Percentiles rank a stretch among this genome's conserved stretches.
Evolutionary conservation across 768 basidiomycete genomes (phyloP).

Genomic region (Mycena filopes): DNA sequence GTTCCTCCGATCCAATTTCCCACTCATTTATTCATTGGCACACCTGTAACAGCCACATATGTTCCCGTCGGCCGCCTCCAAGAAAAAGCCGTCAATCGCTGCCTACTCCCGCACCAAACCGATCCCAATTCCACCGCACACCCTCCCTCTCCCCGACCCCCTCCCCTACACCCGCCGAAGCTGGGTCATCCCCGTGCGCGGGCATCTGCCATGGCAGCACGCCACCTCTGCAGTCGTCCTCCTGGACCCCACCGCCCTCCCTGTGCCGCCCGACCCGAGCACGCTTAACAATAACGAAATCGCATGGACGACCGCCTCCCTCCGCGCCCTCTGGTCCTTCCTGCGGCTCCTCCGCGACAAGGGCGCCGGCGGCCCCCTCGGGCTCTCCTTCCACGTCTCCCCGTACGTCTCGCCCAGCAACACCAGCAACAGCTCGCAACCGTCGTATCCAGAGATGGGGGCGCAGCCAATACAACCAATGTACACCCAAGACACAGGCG

Average conservation of each 20-base stretch:
- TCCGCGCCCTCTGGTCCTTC: slow-evolving; percentile 62
- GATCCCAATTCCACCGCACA: slow-evolving; percentile 49
- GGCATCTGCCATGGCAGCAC: slow-evolving; percentile 58
- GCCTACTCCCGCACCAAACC: slow-evolving; percentile 50
- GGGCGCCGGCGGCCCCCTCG: slow-evolving; percentile 55
- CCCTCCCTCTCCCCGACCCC: slow-evolving; percentile 39
- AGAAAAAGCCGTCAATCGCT: slow-evolving; percentile 37
- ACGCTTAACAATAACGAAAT: slow-evolving; percentile 44
- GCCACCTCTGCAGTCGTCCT: slow-evolving; percentile 56
- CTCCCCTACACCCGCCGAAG: slow-evolving; percentile 53
- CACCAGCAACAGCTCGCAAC: slow-evolving; percentile 24
- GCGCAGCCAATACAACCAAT: slow-evolving; percentile 14
- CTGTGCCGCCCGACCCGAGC: slow-evolving; percentile 33
- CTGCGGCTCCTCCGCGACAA: slow-evolving; percentile 52
- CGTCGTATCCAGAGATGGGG: slow-evolving; percentile 29
- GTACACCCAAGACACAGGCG: background rate
- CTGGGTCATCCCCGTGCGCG: slow-evolving; percentile 71
- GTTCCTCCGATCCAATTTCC: slow-evolving; percentile 25
- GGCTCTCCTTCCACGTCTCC: slow-evolving; percentile 59
- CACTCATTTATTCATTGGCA: background rate
- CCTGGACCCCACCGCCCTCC: slow-evolving; percentile 34
- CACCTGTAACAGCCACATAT: slow-evolving; percentile 52
- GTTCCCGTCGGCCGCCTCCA: slow-evolving; percentile 37
- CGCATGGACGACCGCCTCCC: slow-evolving; percentile 56
- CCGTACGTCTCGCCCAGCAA: slow-evolving; percentile 22